Evolutionary conservation across 2,329 filamentous ascomycete genomes (phyloP), one percentile per base, ranked within the genome.

Genomic region (Neodidymelliopsis sp.): DNA sequence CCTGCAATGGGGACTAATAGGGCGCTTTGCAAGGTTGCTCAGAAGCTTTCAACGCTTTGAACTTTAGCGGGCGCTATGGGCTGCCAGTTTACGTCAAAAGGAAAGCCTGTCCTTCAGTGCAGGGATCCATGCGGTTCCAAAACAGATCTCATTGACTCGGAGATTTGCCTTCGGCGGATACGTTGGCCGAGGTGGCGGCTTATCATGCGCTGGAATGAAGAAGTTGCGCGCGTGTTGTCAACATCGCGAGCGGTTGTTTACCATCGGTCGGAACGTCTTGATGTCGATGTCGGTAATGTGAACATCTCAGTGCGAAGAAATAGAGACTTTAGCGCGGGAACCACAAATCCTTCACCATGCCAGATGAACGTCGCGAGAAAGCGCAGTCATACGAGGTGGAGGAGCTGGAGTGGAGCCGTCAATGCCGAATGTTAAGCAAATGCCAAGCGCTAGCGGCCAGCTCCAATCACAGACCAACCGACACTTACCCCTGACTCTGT

Each of bases 341-440:
- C 15, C 13, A 24, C 30, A 24, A 22, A 19, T 22, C 16, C n/a
- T n/a, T 35, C 16, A 41, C 15, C 30, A 22, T n/a, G 23, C 25
- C 28, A 35, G 29, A 50, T 30, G 45, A 40, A 41, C 40, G 47
- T 13, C 25, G 24, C 23, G 38, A 43, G 27, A 43, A 48, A 31
- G 23, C 28, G 35, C 19, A 24, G 38, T 40, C 38, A 45, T 24
- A 33, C 40, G 25, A 45, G 35, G 29, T 38, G 28, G 47, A 41
- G 20, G 40, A 36, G 30, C 9, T 36, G 25, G 18, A 38, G 42
- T 52, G 49, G 49, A 43, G 19, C 31, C 41, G 24, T 52, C 51
- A 49, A 45, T 38, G 48, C 58, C 44, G 41, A 54, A 51, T 50
- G 23, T 42, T 51, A 62, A 63, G 58, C 56, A 52, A 35, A 43